phyloP scores from a whole-genome alignment of 495 filamentous ascomycete genomes.

The Neurospora sp. region DNA sequence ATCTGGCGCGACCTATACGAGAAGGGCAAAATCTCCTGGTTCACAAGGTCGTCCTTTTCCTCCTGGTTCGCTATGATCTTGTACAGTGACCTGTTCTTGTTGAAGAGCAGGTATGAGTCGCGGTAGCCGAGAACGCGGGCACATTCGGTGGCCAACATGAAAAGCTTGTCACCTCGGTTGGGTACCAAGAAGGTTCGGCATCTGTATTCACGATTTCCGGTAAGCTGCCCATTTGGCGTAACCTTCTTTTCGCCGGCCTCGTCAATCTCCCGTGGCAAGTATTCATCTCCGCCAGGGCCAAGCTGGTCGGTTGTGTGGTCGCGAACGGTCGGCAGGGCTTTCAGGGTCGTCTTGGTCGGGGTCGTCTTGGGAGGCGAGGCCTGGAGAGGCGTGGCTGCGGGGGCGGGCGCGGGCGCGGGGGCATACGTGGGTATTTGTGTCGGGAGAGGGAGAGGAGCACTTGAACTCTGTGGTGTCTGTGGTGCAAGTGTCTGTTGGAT shows the following conservation, averaged over 20 bases:
- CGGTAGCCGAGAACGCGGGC: constrained; percentile 89
- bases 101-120: constrained; percentile 96
- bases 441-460: constrained; percentile 55
- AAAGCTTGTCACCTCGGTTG: constrained; percentile 81
- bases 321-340: constrained; percentile 88
- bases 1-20: constrained; percentile 97
- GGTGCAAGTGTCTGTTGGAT: constrained; percentile 43
- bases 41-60: constrained; percentile 94
- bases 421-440: constrained; percentile 43
- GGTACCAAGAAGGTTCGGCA: constrained; percentile 92
- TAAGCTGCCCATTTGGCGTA: constrained; percentile 65
- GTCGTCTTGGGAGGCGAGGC: constrained; percentile 74
- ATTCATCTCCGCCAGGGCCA: constrained; percentile 86
- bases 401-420: constrained; percentile 54
- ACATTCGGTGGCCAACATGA: constrained; percentile 98
- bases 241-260: constrained; percentile 93
- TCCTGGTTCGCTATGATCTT: constrained; percentile 96
- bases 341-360: constrained; percentile 83
- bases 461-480: constrained; percentile 74
- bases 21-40: constrained; percentile 91
- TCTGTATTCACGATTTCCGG: constrained; percentile 78
- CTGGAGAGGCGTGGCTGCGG: constrained; percentile 49
- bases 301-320: constrained; percentile 98
- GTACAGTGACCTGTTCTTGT: constrained; percentile 94
- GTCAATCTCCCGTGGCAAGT: constrained; percentile 87